These are phyloP conservation scores for Maudiozyma barnettii DNA, from an alignment of 805 yeast genomes.

Conservation along the genomic window DNA sequence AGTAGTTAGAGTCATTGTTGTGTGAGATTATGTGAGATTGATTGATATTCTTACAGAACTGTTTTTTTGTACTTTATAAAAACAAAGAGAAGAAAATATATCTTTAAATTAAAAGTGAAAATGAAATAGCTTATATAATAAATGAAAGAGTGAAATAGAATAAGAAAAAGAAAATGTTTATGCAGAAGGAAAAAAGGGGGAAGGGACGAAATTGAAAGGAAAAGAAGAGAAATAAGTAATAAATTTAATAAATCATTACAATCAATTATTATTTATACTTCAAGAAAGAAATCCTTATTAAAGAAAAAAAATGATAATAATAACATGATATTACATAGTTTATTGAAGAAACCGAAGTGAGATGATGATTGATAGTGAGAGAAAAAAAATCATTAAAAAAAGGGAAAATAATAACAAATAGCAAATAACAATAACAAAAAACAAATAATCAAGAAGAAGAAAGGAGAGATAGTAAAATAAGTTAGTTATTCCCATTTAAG, in stretches of 20 bases:
- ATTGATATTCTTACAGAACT: slow-evolving; percentile 1
- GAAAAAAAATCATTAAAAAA: no score
- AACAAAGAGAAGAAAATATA: no score
- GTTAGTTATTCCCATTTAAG: no score
- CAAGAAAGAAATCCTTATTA: not conserved
- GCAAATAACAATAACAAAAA: no score
- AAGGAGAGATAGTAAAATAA: no score
- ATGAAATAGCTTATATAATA: not conserved
- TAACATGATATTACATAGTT: no score
- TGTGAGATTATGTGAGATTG: slow-evolving; percentile 1
- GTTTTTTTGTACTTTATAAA: not conserved
- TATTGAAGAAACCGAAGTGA: no score
- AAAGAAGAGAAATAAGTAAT: not conserved
- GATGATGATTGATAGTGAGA: no score
- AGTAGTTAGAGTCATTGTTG: slow-evolving; percentile 21
- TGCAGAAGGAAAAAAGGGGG: not conserved
- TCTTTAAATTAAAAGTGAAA: not conserved
- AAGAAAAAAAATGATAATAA: not conserved
- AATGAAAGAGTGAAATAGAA: no score
- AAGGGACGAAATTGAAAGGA: not conserved
- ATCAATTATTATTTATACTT: slow-evolving; percentile 1
- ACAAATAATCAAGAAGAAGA: no score
- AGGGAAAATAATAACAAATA: no score
- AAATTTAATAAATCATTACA: not conserved
- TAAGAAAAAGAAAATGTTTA: not conserved